These are phyloP conservation scores for Panicum miliaceum DNA, from an alignment of 176 grass and related monocot species.

Conservation along the genomic window DNA sequence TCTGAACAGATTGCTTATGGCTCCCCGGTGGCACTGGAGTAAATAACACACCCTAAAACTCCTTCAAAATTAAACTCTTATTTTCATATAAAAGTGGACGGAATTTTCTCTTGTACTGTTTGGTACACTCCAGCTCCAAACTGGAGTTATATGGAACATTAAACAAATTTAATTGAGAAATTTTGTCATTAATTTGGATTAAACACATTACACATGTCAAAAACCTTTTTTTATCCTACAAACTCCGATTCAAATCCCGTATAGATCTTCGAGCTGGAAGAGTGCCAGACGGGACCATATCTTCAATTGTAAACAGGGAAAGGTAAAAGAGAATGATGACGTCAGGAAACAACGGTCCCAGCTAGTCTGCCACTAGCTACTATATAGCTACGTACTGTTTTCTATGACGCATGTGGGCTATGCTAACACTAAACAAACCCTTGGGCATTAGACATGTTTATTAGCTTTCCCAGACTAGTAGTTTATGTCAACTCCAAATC, in stretches of 20 bases:
- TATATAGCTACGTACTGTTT: neutral
- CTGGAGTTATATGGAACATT: neutral
- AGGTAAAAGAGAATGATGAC: neutral
- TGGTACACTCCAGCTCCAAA: neutral
- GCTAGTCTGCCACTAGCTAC: neutral
- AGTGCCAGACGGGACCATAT: neutral
- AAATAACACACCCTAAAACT: neutral
- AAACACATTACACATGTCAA: neutral
- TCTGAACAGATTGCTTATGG: no score
- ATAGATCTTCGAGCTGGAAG: neutral
- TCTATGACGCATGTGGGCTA: neutral
- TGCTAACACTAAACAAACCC: neutral
- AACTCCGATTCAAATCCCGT: neutral
- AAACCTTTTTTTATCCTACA: neutral
- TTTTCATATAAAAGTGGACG: neutral
- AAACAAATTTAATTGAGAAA: neutral
- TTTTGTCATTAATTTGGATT: neutral
- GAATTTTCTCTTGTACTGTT: neutral
- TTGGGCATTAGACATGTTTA: neutral
- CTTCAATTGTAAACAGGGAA: neutral
- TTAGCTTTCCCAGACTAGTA: neutral
- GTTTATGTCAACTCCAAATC: constrained; percentile 25
- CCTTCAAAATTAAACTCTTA: neutral
- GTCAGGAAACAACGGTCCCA: neutral
- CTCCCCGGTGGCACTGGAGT: neutral